These are phyloP conservation scores for Aegilops tauschii DNA, from an alignment of 176 grass and related monocot species.

Conservation along the genomic window DNA sequence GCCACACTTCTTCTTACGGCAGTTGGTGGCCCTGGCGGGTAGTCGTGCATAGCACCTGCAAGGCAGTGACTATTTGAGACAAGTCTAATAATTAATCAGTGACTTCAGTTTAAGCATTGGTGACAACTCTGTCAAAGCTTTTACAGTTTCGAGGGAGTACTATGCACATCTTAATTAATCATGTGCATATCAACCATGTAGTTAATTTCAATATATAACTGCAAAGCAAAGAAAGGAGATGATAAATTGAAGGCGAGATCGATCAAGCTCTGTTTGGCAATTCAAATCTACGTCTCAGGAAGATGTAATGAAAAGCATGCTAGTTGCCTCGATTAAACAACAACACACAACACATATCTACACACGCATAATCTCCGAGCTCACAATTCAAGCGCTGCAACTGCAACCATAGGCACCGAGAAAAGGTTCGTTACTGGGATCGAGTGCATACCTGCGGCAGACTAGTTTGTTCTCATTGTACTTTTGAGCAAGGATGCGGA, in stretches of 20 bases:
- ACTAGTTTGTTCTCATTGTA: slow-evolving; percentile 36
- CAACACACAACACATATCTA: background rate
- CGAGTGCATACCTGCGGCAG: slow-evolving; percentile 31
- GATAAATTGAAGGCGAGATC: background rate
- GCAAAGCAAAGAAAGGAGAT: background rate
- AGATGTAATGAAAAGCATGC: background rate
- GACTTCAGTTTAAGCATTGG: background rate
- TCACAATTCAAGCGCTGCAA: background rate
- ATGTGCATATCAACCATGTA: background rate
- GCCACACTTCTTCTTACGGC: slow-evolving; percentile 10
- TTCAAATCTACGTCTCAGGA: background rate
- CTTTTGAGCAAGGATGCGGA: slow-evolving; percentile 23
- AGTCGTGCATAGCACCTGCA: slow-evolving; percentile 5
- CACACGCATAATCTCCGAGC: too few relatives aligned
- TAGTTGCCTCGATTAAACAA: background rate
- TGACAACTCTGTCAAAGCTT: background rate
- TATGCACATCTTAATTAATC: background rate
- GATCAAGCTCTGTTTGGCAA: background rate
- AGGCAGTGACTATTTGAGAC: background rate
- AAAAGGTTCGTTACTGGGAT: background rate
- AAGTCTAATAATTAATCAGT: background rate
- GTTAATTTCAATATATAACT: too few relatives aligned
- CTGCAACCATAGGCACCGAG: background rate
- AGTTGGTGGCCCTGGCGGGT: background rate
- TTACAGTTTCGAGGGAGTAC: too few relatives aligned